phyloP scores from a whole-genome alignment of 2,329 filamentous ascomycete species.

The Colletotrichum ledebouriae region DNA sequence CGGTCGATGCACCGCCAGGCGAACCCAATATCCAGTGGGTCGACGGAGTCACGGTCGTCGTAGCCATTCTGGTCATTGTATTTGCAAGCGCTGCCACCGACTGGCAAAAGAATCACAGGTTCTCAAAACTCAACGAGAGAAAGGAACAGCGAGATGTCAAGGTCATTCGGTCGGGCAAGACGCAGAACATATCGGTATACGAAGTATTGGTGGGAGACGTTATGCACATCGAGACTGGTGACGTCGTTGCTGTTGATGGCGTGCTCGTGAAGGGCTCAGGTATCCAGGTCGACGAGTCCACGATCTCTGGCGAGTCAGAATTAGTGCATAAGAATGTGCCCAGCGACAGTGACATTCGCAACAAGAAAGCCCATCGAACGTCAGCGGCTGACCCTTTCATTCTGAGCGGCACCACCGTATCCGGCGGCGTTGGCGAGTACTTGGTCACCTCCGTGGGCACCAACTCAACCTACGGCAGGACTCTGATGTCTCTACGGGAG shows the following conservation, averaged over 20 bases:
- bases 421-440: slow-evolving; percentile 81
- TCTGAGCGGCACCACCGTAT: slow-evolving; percentile 82
- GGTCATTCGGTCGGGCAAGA: slow-evolving; percentile 80
- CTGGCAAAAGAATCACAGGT: slow-evolving; percentile 85
- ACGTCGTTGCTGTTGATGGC: slow-evolving; percentile 80
- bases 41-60: slow-evolving; percentile 83
- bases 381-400: slow-evolving; percentile 82
- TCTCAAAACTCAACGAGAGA: slow-evolving; percentile 83
- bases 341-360: slow-evolving; percentile 68
- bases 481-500: slow-evolving; percentile 82
- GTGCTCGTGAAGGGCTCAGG: slow-evolving; percentile 76
- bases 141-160: slow-evolving; percentile 83
- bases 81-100: slow-evolving; percentile 84
- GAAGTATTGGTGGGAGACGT: slow-evolving; percentile 82
- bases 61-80: slow-evolving; percentile 82
- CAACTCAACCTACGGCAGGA: slow-evolving; percentile 82
- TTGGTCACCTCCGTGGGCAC: slow-evolving; percentile 81
- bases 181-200: slow-evolving; percentile 76
- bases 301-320: slow-evolving; percentile 82
- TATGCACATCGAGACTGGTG: slow-evolving; percentile 79
- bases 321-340: slow-evolving; percentile 76
- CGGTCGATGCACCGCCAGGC: slow-evolving; percentile 66
- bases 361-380: slow-evolving; percentile 68
- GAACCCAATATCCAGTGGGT: slow-evolving; percentile 80
- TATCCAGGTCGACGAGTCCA: slow-evolving; percentile 76